These are phyloP conservation scores for Dactylellina parvicollis DNA, from an alignment of 2,329 filamentous ascomycete species.

Conservation along the genomic window DNA sequence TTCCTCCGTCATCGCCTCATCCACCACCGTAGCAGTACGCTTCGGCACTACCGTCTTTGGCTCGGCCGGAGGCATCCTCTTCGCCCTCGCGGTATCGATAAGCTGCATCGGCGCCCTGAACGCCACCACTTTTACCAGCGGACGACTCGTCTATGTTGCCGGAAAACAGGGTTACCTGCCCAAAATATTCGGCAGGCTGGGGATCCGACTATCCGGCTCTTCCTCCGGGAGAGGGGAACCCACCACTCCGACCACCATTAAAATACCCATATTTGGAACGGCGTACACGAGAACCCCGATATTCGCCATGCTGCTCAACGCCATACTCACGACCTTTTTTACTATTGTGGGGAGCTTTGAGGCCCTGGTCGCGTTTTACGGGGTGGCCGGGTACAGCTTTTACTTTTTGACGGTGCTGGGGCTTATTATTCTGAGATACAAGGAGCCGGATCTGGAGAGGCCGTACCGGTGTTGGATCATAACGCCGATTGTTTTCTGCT, in stretches of 20 bases:
- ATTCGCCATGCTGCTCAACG: conserved; percentile 86
- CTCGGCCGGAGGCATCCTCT: conserved; percentile 78
- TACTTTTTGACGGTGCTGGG: conserved; percentile 96
- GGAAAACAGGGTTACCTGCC: conserved; percentile 96
- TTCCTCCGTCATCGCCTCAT: conserved; percentile 78
- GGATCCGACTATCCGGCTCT: conserved; percentile 67
- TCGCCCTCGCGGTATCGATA: conserved; percentile 87
- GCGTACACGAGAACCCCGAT: conserved; percentile 75
- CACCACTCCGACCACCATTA: conserved; percentile 61
- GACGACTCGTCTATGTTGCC: conserved; percentile 89
- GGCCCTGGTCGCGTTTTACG: conserved; percentile 94
- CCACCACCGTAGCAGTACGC: conserved; percentile 92
- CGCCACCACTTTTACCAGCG: conserved; percentile 90
- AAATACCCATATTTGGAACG: conserved; percentile 31
- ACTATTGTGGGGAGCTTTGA: conserved; percentile 87
- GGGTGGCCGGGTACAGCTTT: conserved; percentile 95
- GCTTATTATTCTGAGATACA: conserved; percentile 86
- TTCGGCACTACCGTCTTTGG: conserved; percentile 94
- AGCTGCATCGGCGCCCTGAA: conserved; percentile 96
- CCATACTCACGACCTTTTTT: conserved; percentile 76
- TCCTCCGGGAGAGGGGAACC: conserved; percentile 56
- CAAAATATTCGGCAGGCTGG: conserved; percentile 81
- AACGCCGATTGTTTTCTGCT: conserved; percentile 98
- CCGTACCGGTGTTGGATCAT: conserved; percentile 97
- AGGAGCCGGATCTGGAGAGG: conserved; percentile 84